Percentiles rank a stretch among this genome's conserved stretches.
Evolutionary conservation across 805 yeast species (phyloP).

Genomic region (Brettanomyces sp.): DNA sequence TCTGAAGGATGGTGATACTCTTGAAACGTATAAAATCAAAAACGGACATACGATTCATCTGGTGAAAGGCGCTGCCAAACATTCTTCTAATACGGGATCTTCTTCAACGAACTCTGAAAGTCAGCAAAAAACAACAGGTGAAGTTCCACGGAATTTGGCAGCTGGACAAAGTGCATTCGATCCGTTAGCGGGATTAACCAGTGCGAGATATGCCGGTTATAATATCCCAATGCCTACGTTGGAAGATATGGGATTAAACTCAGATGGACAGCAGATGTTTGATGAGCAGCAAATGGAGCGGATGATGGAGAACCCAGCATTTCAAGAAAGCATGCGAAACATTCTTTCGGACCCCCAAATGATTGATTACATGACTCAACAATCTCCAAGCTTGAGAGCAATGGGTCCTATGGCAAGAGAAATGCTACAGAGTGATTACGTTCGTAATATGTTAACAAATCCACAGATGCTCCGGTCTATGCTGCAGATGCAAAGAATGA

Average conservation of each 20-base stretch:
- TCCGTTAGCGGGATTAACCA: conserved; percentile 85
- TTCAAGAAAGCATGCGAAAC: conserved; percentile 74
- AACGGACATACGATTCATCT: conserved; percentile 82
- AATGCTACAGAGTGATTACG: conserved; percentile 73
- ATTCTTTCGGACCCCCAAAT: conserved; percentile 82
- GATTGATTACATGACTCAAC: conserved; percentile 72
- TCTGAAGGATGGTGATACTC: conserved; percentile 70
- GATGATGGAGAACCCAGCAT: conserved; percentile 74
- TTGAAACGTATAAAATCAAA: conserved; percentile 71
- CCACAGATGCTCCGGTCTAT: conserved; percentile 80
- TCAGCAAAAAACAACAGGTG: conserved; percentile 11
- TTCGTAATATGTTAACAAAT: conserved; percentile 71
- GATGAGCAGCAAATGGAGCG: conserved; percentile 64
- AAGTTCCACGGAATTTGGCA: conserved; percentile 69
- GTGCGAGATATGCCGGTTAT: conserved; percentile 93
- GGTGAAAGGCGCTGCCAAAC: conserved; percentile 64
- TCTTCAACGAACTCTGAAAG: conserved; percentile 3
- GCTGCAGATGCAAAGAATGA: conserved; percentile 61
- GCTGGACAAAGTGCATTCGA: conserved; percentile 86
- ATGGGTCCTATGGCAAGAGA: conserved; percentile 88
- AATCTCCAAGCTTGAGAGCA: conserved; percentile 73
- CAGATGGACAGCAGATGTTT: conserved; percentile 83
- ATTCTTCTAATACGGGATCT: conserved; percentile 12
- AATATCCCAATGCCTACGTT: conserved; percentile 74
- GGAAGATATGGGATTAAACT: conserved; percentile 56